A percentile compares a stretch with the other conserved stretches of the same genome.
phyloP scores from a whole-genome alignment of 768 basidiomycete species.

The Agrocybe pediades region DNA sequence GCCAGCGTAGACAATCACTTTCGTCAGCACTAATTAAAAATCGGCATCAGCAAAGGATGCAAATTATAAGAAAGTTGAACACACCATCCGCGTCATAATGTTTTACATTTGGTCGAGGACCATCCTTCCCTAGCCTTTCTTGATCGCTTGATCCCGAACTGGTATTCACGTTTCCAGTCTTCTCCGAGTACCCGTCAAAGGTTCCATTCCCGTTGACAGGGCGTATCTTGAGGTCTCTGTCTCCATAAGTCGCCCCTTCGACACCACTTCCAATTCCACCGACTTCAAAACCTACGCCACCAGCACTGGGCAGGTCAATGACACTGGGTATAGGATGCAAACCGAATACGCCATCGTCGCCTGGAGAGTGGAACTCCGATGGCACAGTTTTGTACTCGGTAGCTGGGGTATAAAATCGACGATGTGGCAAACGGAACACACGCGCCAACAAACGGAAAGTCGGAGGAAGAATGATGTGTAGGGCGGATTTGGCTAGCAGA shows the following conservation, averaged over 20 bases:
- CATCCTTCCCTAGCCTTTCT: constrained; percentile 35
- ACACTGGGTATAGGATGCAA: constrained; percentile 82
- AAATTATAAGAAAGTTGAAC: not conserved
- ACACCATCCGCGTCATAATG: constrained; percentile 88
- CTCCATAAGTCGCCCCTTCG: constrained; percentile 24
- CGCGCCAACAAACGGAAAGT: constrained; percentile 76
- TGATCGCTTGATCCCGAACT: constrained; percentile 25
- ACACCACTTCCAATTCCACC: constrained; percentile 45
- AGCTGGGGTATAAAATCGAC: constrained; percentile 89
- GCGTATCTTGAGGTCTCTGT: constrained; percentile 60
- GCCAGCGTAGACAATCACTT: constrained; percentile 87
- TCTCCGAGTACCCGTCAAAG: constrained; percentile 14
- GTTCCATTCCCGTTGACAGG: constrained; percentile 25
- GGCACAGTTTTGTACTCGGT: constrained; percentile 83
- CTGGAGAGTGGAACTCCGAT: constrained; percentile 43
- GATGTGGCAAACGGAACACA: constrained; percentile 71
- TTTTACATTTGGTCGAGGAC: constrained; percentile 39
- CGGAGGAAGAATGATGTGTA: constrained; percentile 80
- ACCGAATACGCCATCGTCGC: constrained; percentile 39
- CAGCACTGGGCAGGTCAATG: constrained; percentile 69
- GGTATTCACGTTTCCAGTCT: constrained; percentile 21
- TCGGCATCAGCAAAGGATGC: too few relatives aligned
- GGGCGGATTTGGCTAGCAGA: constrained; percentile 74
- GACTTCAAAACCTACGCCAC: constrained; percentile 44
- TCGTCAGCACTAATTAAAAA: constrained; percentile 68